Conservation (phyloP, 225 moss, liverwort and hornwort genomes). For the Pleurozium schreberi region DNA sequence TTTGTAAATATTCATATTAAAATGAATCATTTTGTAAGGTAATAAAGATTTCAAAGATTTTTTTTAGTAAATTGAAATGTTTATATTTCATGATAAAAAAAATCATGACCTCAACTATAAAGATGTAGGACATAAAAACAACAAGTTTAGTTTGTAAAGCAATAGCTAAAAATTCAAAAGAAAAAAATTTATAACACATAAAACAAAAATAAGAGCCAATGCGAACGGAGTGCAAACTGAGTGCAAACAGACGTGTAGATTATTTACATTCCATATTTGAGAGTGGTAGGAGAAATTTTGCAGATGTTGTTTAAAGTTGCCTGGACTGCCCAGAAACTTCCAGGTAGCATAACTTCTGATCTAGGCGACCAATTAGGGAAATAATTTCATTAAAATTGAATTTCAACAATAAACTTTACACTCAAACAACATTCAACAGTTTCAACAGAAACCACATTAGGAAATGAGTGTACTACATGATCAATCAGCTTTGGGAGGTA, state of each 20-base stretch:
- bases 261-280: neutral
- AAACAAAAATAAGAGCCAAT: too few relatives aligned
- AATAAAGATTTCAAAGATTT: too few relatives aligned
- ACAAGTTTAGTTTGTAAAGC: too few relatives aligned
- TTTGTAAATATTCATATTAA: neutral
- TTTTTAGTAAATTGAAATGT: too few relatives aligned
- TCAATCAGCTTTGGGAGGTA: fast-evolving
- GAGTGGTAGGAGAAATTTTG: neutral
- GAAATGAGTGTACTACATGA: neutral
- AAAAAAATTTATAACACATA: too few relatives aligned
- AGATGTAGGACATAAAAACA: neutral
- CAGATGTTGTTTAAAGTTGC: fast-evolving
- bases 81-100: neutral
- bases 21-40: neutral
- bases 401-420: neutral
- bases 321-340: fast-evolving
- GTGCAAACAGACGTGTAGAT: too few relatives aligned
- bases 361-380: too few relatives aligned
- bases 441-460: fast-evolving
- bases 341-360: fast-evolving
- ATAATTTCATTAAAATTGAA: neutral
- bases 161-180: neutral
- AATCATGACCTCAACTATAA: neutral
- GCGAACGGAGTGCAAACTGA: too few relatives aligned
- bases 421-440: neutral